Conservation (phyloP, 371 early-diverging fungal species). For the Syncephalastrum racemosum region DNA sequence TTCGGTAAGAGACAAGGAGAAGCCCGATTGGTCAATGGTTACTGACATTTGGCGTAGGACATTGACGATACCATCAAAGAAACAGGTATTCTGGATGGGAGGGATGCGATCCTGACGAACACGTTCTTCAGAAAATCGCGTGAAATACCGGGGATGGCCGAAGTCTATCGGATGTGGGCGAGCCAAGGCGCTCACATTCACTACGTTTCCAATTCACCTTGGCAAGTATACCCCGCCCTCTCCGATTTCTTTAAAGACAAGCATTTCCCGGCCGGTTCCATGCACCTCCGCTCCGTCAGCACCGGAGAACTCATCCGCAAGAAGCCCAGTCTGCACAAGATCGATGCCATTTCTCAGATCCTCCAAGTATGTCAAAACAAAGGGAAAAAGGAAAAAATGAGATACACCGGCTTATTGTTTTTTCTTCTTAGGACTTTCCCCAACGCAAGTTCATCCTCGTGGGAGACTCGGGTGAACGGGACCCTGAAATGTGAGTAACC, state of each 20-base stretch:
- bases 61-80: constrained; percentile 69
- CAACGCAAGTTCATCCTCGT: constrained; percentile 66
- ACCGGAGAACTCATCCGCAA: constrained; percentile 31
- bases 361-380: constrained; percentile 23
- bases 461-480: constrained; percentile 72
- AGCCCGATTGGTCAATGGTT: too few species aligned
- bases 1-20: constrained; percentile 26
- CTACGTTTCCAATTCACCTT: constrained; percentile 52
- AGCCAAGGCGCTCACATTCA: constrained; percentile 38
- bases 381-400: neutral
- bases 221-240: constrained; percentile 49
- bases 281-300: constrained; percentile 41
- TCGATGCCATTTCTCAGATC: constrained; percentile 33
- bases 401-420: neutral
- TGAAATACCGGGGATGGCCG: constrained; percentile 44
- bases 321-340: constrained; percentile 40
- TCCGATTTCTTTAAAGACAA: constrained; percentile 29
- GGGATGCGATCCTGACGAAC: constrained; percentile 43
- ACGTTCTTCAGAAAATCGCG: constrained; percentile 43
- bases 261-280: constrained; percentile 44
- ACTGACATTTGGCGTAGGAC: constrained; percentile 22
- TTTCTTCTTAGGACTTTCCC: constrained; percentile 37
- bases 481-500: constrained; percentile 56
- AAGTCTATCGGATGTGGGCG: constrained; percentile 37
- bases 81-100: constrained; percentile 49